These are phyloP conservation scores for Neurospora terricola DNA, from an alignment of 495 filamentous ascomycete species.

Conservation along the genomic window DNA sequence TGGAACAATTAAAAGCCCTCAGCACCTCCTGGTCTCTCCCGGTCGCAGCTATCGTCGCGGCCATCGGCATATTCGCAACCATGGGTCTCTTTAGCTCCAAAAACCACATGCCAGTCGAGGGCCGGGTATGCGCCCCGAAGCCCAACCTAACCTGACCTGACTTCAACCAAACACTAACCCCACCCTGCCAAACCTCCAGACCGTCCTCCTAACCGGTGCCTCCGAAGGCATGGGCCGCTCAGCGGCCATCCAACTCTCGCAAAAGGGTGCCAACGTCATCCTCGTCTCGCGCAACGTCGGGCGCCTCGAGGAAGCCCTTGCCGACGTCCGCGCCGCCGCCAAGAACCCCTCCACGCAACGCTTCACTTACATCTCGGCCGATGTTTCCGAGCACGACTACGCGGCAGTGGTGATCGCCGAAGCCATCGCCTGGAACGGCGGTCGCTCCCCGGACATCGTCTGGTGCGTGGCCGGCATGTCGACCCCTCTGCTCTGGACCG, in stretches of 20 bases:
- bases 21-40: conserved; percentile 6
- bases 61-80: conserved; percentile 20
- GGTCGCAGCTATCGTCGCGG: conserved; percentile 36
- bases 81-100: conserved; percentile 59
- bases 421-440: conserved; percentile 75
- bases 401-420: conserved; percentile 58
- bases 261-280: conserved; percentile 78
- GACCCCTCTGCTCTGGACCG: conserved; percentile 60
- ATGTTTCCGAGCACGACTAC: conserved; percentile 61
- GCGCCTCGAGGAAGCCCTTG: conserved; percentile 66
- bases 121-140: conserved; percentile 46
- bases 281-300: conserved; percentile 67
- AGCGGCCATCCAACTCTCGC: conserved; percentile 60
- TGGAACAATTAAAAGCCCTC: conserved; percentile 11
- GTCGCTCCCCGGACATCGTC: conserved; percentile 65
- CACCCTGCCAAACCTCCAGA: conserved; percentile 35
- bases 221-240: conserved; percentile 86
- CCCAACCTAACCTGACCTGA: neutral
- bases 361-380: conserved; percentile 77
- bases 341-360: conserved; percentile 52
- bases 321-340: conserved; percentile 55
- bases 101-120: conserved; percentile 75
- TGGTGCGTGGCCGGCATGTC: conserved; percentile 85
- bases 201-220: conserved; percentile 78
- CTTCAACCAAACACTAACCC: neutral